phyloP scores from a whole-genome alignment of 495 filamentous ascomycete genomes.

The Aspergillus cavernicola region DNA sequence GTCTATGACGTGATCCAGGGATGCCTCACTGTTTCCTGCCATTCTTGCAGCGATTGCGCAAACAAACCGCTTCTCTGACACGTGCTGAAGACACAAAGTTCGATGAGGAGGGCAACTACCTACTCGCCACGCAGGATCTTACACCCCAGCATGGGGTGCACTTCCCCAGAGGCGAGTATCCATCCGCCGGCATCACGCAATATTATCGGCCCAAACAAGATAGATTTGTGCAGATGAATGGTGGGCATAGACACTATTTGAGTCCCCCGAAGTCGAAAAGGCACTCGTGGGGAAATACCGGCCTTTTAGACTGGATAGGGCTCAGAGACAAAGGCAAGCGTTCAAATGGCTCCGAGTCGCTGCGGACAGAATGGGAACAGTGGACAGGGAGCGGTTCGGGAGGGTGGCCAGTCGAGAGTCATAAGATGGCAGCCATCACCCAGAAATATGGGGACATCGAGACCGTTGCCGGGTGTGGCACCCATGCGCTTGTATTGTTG shows the following conservation, averaged over 20 bases:
- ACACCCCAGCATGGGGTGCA: neutral
- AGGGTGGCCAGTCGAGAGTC: neutral
- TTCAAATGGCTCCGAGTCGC: neutral
- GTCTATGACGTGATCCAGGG: neutral
- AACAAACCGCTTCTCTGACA: neutral
- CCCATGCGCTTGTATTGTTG: neutral
- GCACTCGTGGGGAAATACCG: neutral
- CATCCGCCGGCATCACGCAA: neutral
- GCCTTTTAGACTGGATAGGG: neutral
- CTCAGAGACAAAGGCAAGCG: neutral
- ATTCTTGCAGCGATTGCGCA: neutral
- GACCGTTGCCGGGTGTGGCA: neutral
- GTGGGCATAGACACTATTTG: neutral
- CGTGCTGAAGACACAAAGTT: neutral
- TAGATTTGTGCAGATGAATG: neutral
- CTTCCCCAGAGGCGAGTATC: neutral
- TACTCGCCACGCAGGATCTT: neutral
- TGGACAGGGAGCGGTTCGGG: neutral
- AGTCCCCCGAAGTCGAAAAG: neutral
- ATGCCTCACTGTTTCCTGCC: neutral
- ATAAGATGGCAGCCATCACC: neutral
- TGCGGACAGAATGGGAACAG: neutral
- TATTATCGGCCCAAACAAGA: neutral
- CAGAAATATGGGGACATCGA: neutral
- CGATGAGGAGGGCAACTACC: neutral